Evolutionary conservation across 345 rosid genomes (phyloP), one percentile per base, ranked within the genome.

Genomic region (Anastatica hierochuntica): DNA sequence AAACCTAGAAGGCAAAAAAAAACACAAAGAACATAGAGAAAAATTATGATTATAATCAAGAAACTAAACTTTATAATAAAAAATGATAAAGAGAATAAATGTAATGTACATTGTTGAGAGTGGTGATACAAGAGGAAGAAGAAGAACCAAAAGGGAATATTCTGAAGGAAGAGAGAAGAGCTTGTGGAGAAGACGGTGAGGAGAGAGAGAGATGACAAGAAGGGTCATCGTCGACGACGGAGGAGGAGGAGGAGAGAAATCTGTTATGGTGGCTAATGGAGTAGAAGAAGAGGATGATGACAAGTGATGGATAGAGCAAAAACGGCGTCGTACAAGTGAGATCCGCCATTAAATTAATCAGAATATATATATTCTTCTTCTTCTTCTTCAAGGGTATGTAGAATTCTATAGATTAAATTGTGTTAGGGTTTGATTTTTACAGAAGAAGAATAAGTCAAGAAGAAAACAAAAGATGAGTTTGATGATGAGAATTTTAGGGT

Each of bases 271-370:
- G 79, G 21, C 69, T 63, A 10, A 76, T 33, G 34, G 76, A 74
- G 50, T 70, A 64, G 67, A 74, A 72, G 36, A 78, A 43, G 53
- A 76, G 71, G 38, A 76, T 13, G 47, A 76, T 66, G 19, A 78
- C 31, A 13, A 81, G 65, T 5, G 67, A 43, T 12, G 80, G 80
- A 66, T 68, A 81, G 0, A 76, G 50, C 8, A 74, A 41, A 45
- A 66, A 52, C 17, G 72, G 75, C 13, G 67, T 34, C 36, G 75
- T 50, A 63, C 73, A 74, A 24, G 68, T 71, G 58, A 68, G 57
- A 40, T 65, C 88, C 17, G 70, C 82, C 88, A 78, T 81, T 23
- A 11, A 16, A 10, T 15, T 62, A 14, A 45, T 38, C 9, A 15
- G 8, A 49, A 15, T 31, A 0, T 43, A 3, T 27, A n/a, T n/a